phyloP scores from a whole-genome alignment of 441 rosid species.

The Adansonia grandidieri region DNA sequence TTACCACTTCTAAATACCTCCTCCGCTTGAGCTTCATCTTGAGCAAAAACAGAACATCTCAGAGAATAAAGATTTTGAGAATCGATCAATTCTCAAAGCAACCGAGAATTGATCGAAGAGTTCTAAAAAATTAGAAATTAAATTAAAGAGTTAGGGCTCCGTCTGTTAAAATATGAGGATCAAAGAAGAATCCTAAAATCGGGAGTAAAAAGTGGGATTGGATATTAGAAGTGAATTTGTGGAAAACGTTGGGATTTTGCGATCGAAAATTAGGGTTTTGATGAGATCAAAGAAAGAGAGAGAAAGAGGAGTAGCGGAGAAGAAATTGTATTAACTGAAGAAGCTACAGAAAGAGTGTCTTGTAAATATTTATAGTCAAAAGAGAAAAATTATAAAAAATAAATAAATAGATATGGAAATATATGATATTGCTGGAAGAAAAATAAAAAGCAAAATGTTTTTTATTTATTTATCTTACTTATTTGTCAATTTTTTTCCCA shows the following conservation, averaged over 20 bases:
- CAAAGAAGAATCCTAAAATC: constrained; percentile 18
- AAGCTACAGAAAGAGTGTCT: constrained; percentile 31
- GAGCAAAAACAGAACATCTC: constrained; percentile 58
- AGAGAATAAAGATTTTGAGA: constrained; percentile 32
- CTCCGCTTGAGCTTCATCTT: constrained; percentile 81
- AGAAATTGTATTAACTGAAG: constrained; percentile 35
- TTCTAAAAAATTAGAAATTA: background rate
- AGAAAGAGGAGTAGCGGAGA: constrained; percentile 40
- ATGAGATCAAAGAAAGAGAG: constrained; percentile 45
- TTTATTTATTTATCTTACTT: background rate
- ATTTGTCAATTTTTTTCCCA: background rate
- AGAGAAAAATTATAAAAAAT: background rate
- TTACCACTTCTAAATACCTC: constrained; percentile 88
- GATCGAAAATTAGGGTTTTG: constrained; percentile 52
- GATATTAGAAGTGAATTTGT: background rate
- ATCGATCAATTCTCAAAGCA: constrained; percentile 54
- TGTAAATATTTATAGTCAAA: constrained; percentile 28
- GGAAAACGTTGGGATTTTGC: constrained; percentile 4
- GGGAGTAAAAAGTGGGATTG: background rate
- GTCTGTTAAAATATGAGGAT: constrained; percentile 17
- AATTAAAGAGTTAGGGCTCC: constrained; percentile 42
- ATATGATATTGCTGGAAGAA: background rate
- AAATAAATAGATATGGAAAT: background rate
- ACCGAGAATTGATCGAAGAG: constrained; percentile 52
- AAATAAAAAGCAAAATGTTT: background rate